Evolutionary conservation across 2,329 filamentous ascomycete genomes (phyloP), one percentile per base, ranked within the genome.

Genomic region (Penicillium hordei): DNA sequence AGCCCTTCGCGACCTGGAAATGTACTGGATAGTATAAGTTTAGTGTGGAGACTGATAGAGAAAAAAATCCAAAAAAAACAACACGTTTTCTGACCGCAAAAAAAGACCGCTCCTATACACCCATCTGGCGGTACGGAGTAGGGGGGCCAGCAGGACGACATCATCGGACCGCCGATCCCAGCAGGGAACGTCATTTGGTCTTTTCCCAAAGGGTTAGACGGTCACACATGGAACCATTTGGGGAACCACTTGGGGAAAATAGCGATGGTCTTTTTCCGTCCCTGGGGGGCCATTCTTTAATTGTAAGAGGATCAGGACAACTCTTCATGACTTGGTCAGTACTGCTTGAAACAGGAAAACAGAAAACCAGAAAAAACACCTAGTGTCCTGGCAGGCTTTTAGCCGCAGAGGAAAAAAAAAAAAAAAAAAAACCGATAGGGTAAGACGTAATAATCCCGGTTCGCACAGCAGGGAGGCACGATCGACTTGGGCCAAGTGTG

Each of bases 131-230:
- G 48, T 19, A 55, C 42, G 49, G 43, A 33, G 34, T 39, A 40
- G 43, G 51, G 33, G 43, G 33, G 45, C 53, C 54, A 55, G 58
- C 49, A 40, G 52, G 55, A 58, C 61, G 60, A 64, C 63, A 63
- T 64, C 63, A 65, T 64, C 34, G 48, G 53, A 49, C 39, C 44
- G 63, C 58, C 58, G 60, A 64, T 65, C 63, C 42, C 56, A 55
- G 46, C 23, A 36, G 21, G 48, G 53, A 38, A 64, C 55, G 60
- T 60, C 58, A 59, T 45, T 61, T 39, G 34, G 17, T 25, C 38
- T 42, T 31, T 52, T 42, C 36, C 52, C 31, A 45, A 21, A 44
- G 34, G n/a, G 29, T 34, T 27, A 36, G 42, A 52, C 15, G 59
- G 52, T 57, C 62, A 52, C 58, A 61, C 58, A 48, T 51, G 51